Base-by-base conservation (phyloP, 192 early-diverging fungal species). In the Mortierella hygrophila region DNA sequence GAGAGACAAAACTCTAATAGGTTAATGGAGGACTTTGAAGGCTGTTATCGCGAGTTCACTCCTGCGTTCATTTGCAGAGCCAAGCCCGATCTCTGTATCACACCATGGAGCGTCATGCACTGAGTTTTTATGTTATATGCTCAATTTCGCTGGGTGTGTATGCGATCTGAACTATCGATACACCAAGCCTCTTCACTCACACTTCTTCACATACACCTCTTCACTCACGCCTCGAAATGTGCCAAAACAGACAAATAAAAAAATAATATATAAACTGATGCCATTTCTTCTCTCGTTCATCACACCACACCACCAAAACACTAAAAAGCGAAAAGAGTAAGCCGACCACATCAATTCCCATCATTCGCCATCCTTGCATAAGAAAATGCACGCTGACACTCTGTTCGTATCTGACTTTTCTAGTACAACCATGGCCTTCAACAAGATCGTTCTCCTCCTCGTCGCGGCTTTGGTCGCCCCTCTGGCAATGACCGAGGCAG, bases 391-490 rank as follows among this genome's bases (percentile, higher is more conserved):
- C 21, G 52, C 52, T 55, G 52, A 55, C 52, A 23, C 2, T 55
- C 52, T 55, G 52, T 55, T 55, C 52, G 20, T 55, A 55, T 55
- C 52, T 23, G 52, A 23, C 52, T 55, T 55, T 26, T n/a, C 41
- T 26, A 72, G n/a, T 23, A 72, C 42, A 72, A 40, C 70, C 3
- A 72, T 72, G 70, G 41, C 70, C 70, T 72, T 72, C 41, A 72
- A 72, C 42, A 72, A 72, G 70, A 42, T 72, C 42, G 41, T 72
- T 44, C 70, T 72, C 70, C 70, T 47, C 70, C 70, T 72, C 41
- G 42, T 72, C 70, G 70, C 70, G 1, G 23, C 42, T 0, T 16
- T 72, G 11, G 42, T 16, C 29, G 42, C 70, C 21, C 70, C 42
- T 18, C 8, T 72, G 9, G 70, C 70, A 42, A 72, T 72, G 42